Evolutionary conservation across 176 grass and related monocot genomes (phyloP), one percentile per base, ranked within the genome.

Genomic region (Eleusine coracana): DNA sequence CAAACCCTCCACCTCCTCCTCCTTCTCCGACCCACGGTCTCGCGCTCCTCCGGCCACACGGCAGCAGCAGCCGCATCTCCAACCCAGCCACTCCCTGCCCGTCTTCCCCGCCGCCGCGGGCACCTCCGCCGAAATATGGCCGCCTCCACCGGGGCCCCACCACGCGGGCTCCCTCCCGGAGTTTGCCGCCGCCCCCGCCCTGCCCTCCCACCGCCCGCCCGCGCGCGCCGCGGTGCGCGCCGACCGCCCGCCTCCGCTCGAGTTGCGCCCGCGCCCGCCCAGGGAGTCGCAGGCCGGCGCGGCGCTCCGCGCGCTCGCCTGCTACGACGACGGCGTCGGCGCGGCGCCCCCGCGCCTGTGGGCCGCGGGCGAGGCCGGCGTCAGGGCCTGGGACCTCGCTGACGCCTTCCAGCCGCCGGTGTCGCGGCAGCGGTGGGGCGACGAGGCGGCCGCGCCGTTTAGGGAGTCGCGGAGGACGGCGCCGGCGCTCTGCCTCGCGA

Each of bases 191-290:
- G 39, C 80, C 60, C 68, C 80, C 40, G 36, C 48, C 5, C 50
- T 42, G 12, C 41, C 25, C 51, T 68, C 87, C 7, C 78, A 90
- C 83, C 82, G 56, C 46, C 90, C 86, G 1, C 82, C 89, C 17
- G 6, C 8, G 27, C 86, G 89, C 63, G 7, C 81, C 45, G 70
- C 78, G 2, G 63, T 93, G 17, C 54, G 92, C 71, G 49, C 34
- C 2, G 76, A 42, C 37, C 82, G 89, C 28, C 94, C 94, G 4
- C 78, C 89, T 13, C 84, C 94, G 37, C 89, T 97, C 79, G 91
- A 90, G 49, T 73, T 97, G 41, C 94, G 91, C 15, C 89, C 94
- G 18, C 89, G 91, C 10, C 94, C 94, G 17, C 51, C 84, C 10
- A 87, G 89, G 58, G 94, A 91, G 50, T 91, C 91, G 1, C 91